Evolutionary conservation across 768 basidiomycete species (phyloP).

Genomic region (Kwoniella pini): DNA sequence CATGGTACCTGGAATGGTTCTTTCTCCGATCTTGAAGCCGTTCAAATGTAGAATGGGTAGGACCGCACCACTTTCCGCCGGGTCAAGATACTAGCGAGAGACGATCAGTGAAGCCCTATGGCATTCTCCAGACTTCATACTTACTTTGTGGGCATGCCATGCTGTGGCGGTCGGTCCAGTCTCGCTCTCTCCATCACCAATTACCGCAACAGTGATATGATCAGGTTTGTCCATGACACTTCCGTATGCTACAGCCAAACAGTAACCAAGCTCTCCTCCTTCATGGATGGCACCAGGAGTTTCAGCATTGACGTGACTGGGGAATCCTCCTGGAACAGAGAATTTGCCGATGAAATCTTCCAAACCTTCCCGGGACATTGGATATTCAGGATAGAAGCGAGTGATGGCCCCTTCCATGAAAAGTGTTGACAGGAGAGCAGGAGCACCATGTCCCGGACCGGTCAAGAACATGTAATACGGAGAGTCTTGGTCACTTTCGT

Average conservation of each 20-base stretch:
- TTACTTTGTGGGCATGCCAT: slow-evolving; percentile 76
- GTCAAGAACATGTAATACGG: slow-evolving; percentile 71
- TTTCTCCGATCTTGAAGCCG: slow-evolving; percentile 68
- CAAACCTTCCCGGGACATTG: slow-evolving; percentile 49
- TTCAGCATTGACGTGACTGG: slow-evolving; percentile 61
- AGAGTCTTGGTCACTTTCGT: slow-evolving; percentile 53
- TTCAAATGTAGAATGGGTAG: slow-evolving; percentile 88
- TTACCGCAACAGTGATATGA: slow-evolving; percentile 73
- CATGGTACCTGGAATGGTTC: slow-evolving; percentile 87
- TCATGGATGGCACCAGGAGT: slow-evolving; percentile 90
- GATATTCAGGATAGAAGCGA: slow-evolving; percentile 58
- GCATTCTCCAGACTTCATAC: neutral
- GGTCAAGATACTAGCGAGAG: slow-evolving; percentile 68
- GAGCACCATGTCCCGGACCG: slow-evolving; percentile 79
- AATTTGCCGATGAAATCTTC: slow-evolving; percentile 71
- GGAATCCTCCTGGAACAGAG: slow-evolving; percentile 80
- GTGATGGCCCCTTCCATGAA: slow-evolving; percentile 73
- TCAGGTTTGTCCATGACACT: slow-evolving; percentile 89
- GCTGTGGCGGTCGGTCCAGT: slow-evolving; percentile 55
- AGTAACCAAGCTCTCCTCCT: slow-evolving; percentile 84
- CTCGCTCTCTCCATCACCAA: slow-evolving; percentile 78
- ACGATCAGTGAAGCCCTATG: neutral
- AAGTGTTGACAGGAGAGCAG: slow-evolving; percentile 78
- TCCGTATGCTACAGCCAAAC: slow-evolving; percentile 80
- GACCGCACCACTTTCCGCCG: slow-evolving; percentile 83